These are phyloP conservation scores for Hansfordia pulvinata DNA, from an alignment of 2,329 filamentous ascomycete species.

Conservation along the genomic window DNA sequence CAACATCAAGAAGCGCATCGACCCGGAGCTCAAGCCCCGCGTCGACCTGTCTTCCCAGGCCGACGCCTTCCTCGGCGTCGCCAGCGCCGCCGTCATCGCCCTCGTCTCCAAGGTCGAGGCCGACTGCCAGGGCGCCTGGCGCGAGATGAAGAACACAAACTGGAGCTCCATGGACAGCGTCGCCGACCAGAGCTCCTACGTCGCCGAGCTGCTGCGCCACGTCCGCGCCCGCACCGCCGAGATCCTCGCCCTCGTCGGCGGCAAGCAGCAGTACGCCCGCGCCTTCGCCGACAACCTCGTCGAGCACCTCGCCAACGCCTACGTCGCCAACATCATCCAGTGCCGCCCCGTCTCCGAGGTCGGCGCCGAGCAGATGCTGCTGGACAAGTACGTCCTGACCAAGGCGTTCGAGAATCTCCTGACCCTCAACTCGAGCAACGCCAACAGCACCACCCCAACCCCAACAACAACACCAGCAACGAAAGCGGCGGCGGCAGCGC, in stretches of 20 bases:
- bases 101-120: slow-evolving; percentile 75
- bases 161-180: slow-evolving; percentile 92
- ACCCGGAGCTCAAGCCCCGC: slow-evolving; percentile 57
- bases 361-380: slow-evolving; percentile 93
- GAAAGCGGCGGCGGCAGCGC: slow-evolving; percentile 1
- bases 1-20: slow-evolving; percentile 83
- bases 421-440: slow-evolving; percentile 44
- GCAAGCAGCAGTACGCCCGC: slow-evolving; percentile 86
- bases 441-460: slow-evolving; percentile 39
- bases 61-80: slow-evolving; percentile 90
- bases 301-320: slow-evolving; percentile 67
- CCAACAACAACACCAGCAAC: slow-evolving; percentile 20
- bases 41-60: slow-evolving; percentile 89
- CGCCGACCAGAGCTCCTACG: slow-evolving; percentile 86
- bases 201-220: slow-evolving; percentile 63
- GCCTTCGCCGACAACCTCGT: slow-evolving; percentile 96
- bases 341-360: slow-evolving; percentile 87
- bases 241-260: slow-evolving; percentile 61
- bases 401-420: slow-evolving; percentile 64
- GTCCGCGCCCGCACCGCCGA: slow-evolving; percentile 61
- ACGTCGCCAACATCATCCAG: slow-evolving; percentile 72
- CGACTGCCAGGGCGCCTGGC: slow-evolving; percentile 76
- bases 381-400: slow-evolving; percentile 85
- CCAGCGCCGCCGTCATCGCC: slow-evolving; percentile 71
- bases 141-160: slow-evolving; percentile 92